Evolutionary conservation across 257 asterid genomes (phyloP).

Genomic region (Fraxinus americana): DNA sequence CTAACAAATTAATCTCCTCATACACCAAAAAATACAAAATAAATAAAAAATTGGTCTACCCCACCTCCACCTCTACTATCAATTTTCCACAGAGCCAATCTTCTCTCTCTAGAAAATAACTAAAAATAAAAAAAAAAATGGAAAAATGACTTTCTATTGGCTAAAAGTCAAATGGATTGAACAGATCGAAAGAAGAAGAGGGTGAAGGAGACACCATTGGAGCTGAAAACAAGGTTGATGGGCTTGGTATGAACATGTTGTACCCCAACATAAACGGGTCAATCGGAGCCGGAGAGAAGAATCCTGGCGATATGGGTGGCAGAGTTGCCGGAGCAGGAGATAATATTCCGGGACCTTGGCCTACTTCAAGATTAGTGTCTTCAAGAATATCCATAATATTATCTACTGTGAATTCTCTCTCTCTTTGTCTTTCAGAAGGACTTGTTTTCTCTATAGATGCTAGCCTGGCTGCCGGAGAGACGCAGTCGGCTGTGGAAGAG

Average conservation of each 20-base stretch:
- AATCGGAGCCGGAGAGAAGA: slow-evolving; percentile 66
- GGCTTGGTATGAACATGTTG: slow-evolving; percentile 76
- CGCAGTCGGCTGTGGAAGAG: neutral
- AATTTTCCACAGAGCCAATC: slow-evolving; percentile 11
- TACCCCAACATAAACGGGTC: slow-evolving; percentile 55
- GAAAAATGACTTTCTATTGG: neutral
- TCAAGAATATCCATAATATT: slow-evolving; percentile 44
- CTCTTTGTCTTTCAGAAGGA: slow-evolving; percentile 40
- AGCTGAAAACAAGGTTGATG: slow-evolving; percentile 65
- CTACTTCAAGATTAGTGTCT: slow-evolving; percentile 44
- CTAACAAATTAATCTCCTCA: neutral
- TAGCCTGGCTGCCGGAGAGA: slow-evolving; percentile 84
- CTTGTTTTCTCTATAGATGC: slow-evolving; percentile 74
- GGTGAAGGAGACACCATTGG: slow-evolving; percentile 71
- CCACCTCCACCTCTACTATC: neutral
- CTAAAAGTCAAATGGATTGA: slow-evolving; percentile 77
- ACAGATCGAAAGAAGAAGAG: slow-evolving; percentile 46
- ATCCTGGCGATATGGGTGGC: slow-evolving; percentile 68
- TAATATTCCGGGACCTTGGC: slow-evolving; percentile 67
- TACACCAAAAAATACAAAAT: neutral
- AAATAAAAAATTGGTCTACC: neutral
- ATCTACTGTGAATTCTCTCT: slow-evolving; percentile 26
- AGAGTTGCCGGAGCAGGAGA: slow-evolving; percentile 80
- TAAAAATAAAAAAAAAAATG: neutral
- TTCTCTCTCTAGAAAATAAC: slow-evolving; percentile 35